Percentiles rank a stretch among this genome's conserved stretches.
Evolutionary conservation across 2,329 filamentous ascomycete genomes (phyloP).

Genomic region (Pseudohalonectria lignicola): DNA sequence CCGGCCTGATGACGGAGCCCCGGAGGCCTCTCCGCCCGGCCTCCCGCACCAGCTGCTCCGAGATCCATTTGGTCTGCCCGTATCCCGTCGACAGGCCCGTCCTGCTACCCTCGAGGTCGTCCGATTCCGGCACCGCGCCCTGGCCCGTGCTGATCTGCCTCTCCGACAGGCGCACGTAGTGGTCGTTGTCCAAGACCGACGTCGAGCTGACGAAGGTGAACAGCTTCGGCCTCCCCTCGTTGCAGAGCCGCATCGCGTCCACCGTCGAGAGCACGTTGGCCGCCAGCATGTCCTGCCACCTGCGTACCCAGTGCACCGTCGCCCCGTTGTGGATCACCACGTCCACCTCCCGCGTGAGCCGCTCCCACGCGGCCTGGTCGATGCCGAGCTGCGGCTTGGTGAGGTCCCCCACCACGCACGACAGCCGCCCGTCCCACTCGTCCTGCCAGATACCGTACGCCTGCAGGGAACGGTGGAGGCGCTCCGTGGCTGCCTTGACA

Average conservation of each 20-base stretch:
- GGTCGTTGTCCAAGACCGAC: conserved; percentile 67
- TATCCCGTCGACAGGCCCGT: conserved; percentile 77
- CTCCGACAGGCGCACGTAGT: conserved; percentile 68
- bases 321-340: conserved; percentile 77
- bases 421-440: conserved; percentile 54
- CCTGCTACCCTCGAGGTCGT: conserved; percentile 67
- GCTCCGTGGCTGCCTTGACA: conserved; percentile 44
- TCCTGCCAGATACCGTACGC: conserved; percentile 74
- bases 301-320: conserved; percentile 69
- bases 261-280: conserved; percentile 77
- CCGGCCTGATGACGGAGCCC: conserved; percentile 69
- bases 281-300: conserved; percentile 59
- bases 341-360: conserved; percentile 55
- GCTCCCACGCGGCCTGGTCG: conserved; percentile 52
- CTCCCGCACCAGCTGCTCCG: conserved; percentile 59
- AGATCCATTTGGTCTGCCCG: conserved; percentile 83
- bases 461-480: conserved; percentile 55
- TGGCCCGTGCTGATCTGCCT: conserved; percentile 48
- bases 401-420: conserved; percentile 63
- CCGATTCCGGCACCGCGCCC: conserved; percentile 58
- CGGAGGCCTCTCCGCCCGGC: conserved; percentile 67
- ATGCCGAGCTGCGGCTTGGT: conserved; percentile 64
- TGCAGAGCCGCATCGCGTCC: conserved; percentile 65
- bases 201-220: conserved; percentile 79
- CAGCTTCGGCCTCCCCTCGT: conserved; percentile 58